phyloP scores from a whole-genome alignment of 495 filamentous ascomycete genomes.

The Tuber melanosporum region DNA sequence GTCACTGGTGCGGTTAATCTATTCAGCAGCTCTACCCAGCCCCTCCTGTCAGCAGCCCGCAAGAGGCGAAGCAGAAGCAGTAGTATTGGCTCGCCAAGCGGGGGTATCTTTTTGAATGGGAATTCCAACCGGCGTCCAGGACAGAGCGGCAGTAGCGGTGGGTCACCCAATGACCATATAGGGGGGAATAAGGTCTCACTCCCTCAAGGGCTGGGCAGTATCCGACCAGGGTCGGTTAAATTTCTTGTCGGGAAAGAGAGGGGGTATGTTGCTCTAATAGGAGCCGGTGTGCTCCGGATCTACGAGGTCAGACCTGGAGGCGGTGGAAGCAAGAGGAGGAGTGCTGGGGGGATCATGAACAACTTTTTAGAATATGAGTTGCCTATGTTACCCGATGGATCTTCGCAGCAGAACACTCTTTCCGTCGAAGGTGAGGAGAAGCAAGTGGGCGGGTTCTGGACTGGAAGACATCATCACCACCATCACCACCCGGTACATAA shows the following conservation, averaged over 20 bases:
- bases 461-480: conserved; percentile 21
- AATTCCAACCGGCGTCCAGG: conserved; percentile 60
- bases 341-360: conserved; percentile 45
- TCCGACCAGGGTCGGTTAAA: conserved; percentile 51
- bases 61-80: conserved; percentile 31
- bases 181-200: conserved; percentile 79
- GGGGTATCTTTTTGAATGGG: conserved; percentile 46
- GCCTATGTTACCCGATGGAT: conserved; percentile 51
- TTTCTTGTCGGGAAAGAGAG: conserved; percentile 53
- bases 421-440: conserved; percentile 39
- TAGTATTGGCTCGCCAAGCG: conserved; percentile 43
- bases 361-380: conserved; percentile 62
- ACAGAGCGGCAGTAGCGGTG: conserved; percentile 70
- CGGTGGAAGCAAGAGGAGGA: conserved; percentile 43
- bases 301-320: conserved; percentile 56
- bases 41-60: conserved; percentile 50
- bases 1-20: conserved; percentile 54
- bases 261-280: conserved; percentile 51
- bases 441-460: conserved; percentile 35
- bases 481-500: conserved; percentile 11
- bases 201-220: conserved; percentile 48
- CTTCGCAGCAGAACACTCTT: conserved; percentile 35
- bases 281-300: conserved; percentile 59
- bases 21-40: conserved; percentile 62
- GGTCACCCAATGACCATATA: conserved; percentile 70